Percentiles rank a stretch among this genome's conserved stretches.
These are phyloP conservation scores for Pyrrhoderma lamaoense DNA, from an alignment of 1,284 basidiomycete genomes.

Conservation along the genomic window DNA sequence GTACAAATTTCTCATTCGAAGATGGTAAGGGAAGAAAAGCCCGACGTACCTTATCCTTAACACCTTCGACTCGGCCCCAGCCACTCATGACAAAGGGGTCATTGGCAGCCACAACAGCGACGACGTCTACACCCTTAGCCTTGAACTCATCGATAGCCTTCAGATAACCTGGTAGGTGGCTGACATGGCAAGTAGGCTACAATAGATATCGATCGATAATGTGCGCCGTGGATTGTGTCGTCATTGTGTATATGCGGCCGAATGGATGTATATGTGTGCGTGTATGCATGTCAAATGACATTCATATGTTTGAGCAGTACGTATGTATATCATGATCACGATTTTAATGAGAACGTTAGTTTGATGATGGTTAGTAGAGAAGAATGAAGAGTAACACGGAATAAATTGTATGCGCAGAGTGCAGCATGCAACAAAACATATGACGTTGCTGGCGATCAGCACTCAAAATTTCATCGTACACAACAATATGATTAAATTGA, in stretches of 20 bases:
- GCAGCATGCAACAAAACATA: background rate
- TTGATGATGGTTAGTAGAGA: background rate
- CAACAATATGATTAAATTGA: conserved; percentile 35
- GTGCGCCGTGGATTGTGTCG: background rate
- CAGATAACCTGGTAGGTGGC: conserved; percentile 68
- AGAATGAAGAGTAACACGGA: too few relatives aligned
- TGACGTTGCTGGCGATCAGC: background rate
- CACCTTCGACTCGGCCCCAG: conserved; percentile 61
- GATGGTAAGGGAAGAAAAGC: too few relatives aligned
- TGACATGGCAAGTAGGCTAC: conserved; percentile 66
- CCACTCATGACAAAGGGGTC: conserved; percentile 76
- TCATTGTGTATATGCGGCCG: too few relatives aligned
- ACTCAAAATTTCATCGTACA: conserved; percentile 51
- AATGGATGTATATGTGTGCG: too few relatives aligned
- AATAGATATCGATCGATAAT: background rate
- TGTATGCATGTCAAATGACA: too few relatives aligned
- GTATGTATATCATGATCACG: too few relatives aligned
- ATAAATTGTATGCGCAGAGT: background rate
- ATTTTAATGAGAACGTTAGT: too few relatives aligned
- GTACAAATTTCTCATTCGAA: background rate
- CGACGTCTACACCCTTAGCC: conserved; percentile 64
- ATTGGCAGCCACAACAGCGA: conserved; percentile 66
- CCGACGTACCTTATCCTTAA: conserved; percentile 64
- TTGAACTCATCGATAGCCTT: conserved; percentile 61
- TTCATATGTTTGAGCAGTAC: too few relatives aligned